These are phyloP conservation scores for Paraphoma chrysanthemicola DNA, from an alignment of 2,329 filamentous ascomycete genomes.

Conservation along the genomic window DNA sequence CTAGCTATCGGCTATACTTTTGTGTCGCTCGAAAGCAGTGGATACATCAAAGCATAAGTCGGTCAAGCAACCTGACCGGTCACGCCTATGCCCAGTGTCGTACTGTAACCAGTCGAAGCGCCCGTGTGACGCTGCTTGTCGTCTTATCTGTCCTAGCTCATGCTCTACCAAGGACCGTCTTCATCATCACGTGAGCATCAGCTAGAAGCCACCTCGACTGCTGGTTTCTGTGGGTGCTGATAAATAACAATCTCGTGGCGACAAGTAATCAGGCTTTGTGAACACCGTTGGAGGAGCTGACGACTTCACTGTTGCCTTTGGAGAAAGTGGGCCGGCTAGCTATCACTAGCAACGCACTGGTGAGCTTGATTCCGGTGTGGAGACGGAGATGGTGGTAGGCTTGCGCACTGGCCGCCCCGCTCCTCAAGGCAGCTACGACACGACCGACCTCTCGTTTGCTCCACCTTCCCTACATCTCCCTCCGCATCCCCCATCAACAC, in stretches of 20 bases:
- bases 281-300: not conserved
- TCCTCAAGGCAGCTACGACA: slow-evolving; percentile 26
- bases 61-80: not conserved
- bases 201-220: too few relatives aligned
- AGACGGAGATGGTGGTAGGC: not conserved
- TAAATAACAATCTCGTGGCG: not conserved
- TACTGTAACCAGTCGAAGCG: slow-evolving; percentile 1
- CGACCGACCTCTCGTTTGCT: slow-evolving; percentile 20
- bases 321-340: not conserved
- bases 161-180: not conserved
- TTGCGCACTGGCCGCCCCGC: slow-evolving; percentile 9
- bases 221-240: too few relatives aligned
- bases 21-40: not conserved
- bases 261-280: not conserved
- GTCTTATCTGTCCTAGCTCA: slow-evolving; percentile 1
- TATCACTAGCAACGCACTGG: not conserved
- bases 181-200: not conserved
- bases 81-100: not conserved
- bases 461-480: slow-evolving; percentile 16
- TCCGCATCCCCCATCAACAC: slow-evolving; percentile 11
- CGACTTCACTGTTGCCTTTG: slow-evolving; percentile 1
- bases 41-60: not conserved
- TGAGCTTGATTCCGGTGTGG: slow-evolving; percentile 7
- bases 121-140: slow-evolving; percentile 1
- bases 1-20: too few relatives aligned